Percentiles rank a stretch among this genome's conserved stretches.
phyloP scores from a whole-genome alignment of 2,329 filamentous ascomycete species.

The Paecilomyces sp. region DNA sequence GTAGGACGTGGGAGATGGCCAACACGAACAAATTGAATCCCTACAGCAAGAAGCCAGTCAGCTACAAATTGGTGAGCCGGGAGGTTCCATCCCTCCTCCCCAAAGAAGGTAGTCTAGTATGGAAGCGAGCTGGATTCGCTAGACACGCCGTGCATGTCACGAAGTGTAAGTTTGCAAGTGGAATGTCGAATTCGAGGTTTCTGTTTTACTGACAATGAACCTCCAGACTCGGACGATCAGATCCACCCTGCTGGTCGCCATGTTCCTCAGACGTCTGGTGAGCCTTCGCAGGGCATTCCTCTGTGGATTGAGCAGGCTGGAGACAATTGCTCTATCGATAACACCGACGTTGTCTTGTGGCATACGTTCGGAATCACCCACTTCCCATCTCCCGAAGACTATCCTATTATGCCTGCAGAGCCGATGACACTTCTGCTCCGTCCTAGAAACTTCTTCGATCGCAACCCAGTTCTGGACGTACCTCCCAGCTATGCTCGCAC shows the following conservation, averaged over 20 bases:
- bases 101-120: conserved; percentile 73
- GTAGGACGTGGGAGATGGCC: conserved; percentile 82
- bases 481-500: conserved; percentile 67
- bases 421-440: conserved; percentile 74
- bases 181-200: conserved; percentile 3
- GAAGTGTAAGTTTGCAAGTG: conserved; percentile 56
- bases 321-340: conserved; percentile 60
- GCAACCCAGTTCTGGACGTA: conserved; percentile 74
- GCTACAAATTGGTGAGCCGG: conserved; percentile 83
- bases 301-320: conserved; percentile 64
- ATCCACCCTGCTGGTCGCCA: conserved; percentile 81
- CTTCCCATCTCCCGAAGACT: conserved; percentile 84
- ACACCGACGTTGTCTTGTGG: conserved; percentile 85
- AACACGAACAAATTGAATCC: conserved; percentile 81
- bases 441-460: conserved; percentile 74
- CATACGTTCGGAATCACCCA: conserved; percentile 90
- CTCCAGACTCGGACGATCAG: conserved; percentile 66
- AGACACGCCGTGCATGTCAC: conserved; percentile 84
- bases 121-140: conserved; percentile 84
- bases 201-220: conserved; percentile 1
- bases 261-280: conserved; percentile 79
- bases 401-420: conserved; percentile 84
- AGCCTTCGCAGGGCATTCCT: conserved; percentile 65
- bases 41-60: conserved; percentile 74
- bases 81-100: conserved; percentile 74